Evolutionary conservation across 1,284 basidiomycete genomes (phyloP).

Genomic region (Melampsora americana): DNA sequence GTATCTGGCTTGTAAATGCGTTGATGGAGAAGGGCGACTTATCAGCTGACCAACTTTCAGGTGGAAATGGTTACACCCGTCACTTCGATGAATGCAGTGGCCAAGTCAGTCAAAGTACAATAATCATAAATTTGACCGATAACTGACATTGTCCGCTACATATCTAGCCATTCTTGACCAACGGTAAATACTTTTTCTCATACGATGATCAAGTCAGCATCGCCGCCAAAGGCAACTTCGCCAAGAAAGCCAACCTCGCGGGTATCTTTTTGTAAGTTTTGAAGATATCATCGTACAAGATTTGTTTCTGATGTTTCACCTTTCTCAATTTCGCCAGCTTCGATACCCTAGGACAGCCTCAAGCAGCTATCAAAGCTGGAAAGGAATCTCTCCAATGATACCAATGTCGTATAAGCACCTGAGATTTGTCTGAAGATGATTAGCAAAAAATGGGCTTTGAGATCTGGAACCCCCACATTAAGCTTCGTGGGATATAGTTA

Average conservation of each 20-base stretch:
- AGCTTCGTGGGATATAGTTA: too few species aligned
- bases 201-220: slow-evolving; percentile 36
- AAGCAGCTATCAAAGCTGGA: too few species aligned
- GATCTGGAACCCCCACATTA: too few species aligned
- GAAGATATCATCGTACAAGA: not conserved
- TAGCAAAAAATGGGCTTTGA: too few species aligned
- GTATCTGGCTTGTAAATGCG: slow-evolving; percentile 21
- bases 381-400: too few species aligned
- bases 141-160: not conserved
- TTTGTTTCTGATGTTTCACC: not conserved
- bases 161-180: slow-evolving; percentile 34
- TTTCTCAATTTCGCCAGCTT: not conserved
- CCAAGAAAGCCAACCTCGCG: slow-evolving; percentile 12
- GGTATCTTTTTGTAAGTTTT: slow-evolving; percentile 31
- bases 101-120: slow-evolving; percentile 2
- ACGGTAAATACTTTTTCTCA: slow-evolving; percentile 38
- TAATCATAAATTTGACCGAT: not conserved
- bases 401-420: too few species aligned
- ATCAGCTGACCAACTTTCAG: slow-evolving; percentile 26
- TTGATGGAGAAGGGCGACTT: slow-evolving; percentile 26
- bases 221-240: slow-evolving; percentile 18
- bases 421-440: too few species aligned
- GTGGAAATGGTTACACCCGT: slow-evolving; percentile 37
- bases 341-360: slow-evolving; percentile 21
- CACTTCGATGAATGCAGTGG: slow-evolving; percentile 37